These are phyloP conservation scores for Mrakia blollopis DNA, from an alignment of 768 basidiomycete species.

Conservation along the genomic window DNA sequence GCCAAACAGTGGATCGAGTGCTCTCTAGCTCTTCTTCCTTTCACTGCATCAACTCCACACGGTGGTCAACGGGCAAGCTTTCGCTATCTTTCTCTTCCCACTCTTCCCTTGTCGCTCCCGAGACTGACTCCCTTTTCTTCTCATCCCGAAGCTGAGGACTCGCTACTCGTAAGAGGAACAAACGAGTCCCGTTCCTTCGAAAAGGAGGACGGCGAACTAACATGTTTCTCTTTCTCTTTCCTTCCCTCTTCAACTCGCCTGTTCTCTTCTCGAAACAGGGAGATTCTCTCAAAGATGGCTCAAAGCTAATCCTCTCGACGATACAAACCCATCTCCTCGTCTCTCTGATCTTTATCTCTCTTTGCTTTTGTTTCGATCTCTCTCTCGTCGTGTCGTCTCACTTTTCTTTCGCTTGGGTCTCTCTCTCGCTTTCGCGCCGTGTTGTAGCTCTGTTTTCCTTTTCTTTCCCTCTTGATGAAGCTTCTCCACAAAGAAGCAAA, in stretches of 20 bases:
- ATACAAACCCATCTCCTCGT: not conserved
- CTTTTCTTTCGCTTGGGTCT: not conserved
- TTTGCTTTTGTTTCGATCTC: not conserved
- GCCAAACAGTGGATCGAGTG: conserved; percentile 27
- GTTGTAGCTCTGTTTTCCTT: not conserved
- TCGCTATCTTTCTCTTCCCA: not conserved
- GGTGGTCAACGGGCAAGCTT: not conserved
- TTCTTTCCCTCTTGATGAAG: not conserved
- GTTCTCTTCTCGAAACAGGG: not conserved
- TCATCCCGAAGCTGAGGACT: not conserved
- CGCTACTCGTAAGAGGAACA: not conserved
- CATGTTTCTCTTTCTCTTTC: too few species aligned
- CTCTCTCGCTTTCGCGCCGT: not conserved
- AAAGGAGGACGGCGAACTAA: not conserved
- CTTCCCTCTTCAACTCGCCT: not conserved
- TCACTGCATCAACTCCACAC: not conserved
- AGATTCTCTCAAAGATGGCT: not conserved
- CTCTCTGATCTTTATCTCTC: not conserved
- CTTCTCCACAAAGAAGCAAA: not conserved
- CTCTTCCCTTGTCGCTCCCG: too few species aligned
- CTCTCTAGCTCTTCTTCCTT: conserved; percentile 11
- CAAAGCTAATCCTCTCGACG: not conserved
- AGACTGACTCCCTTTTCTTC: not conserved
- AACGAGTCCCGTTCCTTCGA: not conserved
- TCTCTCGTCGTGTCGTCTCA: not conserved